phyloP scores from a whole-genome alignment of 306 rosid genomes.

The Castanea crenata region DNA sequence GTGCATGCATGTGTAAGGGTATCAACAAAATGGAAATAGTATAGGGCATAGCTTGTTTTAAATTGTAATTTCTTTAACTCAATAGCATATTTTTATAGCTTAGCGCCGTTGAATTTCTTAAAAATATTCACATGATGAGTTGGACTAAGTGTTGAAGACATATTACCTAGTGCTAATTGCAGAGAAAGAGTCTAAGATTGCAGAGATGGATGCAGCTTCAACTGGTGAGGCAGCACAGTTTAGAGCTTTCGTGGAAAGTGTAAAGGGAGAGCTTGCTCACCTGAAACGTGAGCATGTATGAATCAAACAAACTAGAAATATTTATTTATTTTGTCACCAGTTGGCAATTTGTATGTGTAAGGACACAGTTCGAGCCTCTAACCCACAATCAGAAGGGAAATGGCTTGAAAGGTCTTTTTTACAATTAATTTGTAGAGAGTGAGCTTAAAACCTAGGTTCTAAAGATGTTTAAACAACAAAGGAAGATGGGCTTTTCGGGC shows the following conservation, averaged over 20 bases:
- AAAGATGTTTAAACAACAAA: too few species aligned
- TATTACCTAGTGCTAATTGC: conserved; percentile 73
- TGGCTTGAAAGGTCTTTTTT: too few species aligned
- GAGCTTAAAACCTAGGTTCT: too few species aligned
- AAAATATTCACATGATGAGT: conserved; percentile 20
- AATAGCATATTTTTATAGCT: not conserved
- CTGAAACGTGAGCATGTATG: conserved; percentile 80
- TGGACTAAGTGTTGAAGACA: conserved; percentile 25
- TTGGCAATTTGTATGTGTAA: too few species aligned
- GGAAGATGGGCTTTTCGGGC: too few species aligned
- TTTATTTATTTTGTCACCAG: too few species aligned
- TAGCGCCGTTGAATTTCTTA: conserved; percentile 11
- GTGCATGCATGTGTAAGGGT: too few species aligned
- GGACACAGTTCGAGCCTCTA: too few species aligned
- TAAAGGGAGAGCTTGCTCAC: conserved; percentile 82
- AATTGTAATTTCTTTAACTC: not conserved
- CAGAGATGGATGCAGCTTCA: conserved; percentile 97
- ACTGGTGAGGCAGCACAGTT: conserved; percentile 90
- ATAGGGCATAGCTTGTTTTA: not conserved
- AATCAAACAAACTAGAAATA: conserved; percentile 4
- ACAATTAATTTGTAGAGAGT: too few species aligned
- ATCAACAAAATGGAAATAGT: not conserved
- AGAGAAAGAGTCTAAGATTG: conserved; percentile 89
- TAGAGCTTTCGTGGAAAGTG: conserved; percentile 81
- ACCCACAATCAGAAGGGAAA: too few species aligned